A percentile compares a stretch with the other conserved stretches of the same genome.
phyloP scores from a whole-genome alignment of 1,284 basidiomycete genomes.

The Meripilus lineatus region DNA sequence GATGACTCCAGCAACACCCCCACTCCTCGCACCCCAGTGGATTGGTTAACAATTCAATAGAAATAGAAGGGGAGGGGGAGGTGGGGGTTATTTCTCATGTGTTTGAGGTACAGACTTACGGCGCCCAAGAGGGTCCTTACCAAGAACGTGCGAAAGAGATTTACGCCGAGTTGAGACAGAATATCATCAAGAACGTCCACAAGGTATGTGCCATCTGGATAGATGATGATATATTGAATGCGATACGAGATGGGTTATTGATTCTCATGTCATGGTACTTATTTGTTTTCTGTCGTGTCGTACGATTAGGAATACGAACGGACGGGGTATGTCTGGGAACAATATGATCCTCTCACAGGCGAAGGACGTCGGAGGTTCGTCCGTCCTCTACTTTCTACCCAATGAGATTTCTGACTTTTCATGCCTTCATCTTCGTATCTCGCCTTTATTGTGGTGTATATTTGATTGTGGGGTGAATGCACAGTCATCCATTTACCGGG shows the following conservation, averaged over 20 bases:
- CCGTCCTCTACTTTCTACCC: not conserved
- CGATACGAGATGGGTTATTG: too few species aligned
- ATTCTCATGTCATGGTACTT: too few species aligned
- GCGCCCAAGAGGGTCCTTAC: constrained; percentile 73
- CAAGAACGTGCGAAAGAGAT: constrained; percentile 71
- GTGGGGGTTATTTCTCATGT: too few species aligned
- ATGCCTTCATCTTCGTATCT: constrained; percentile 3
- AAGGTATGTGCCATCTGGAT: constrained; percentile 49
- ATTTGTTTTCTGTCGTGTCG: too few species aligned
- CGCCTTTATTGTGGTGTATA: too few species aligned
- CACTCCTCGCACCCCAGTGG: too few species aligned
- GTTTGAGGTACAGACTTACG: constrained; percentile 58
- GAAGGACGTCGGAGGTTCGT: constrained; percentile 77
- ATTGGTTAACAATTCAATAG: not conserved
- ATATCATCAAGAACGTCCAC: constrained; percentile 83
- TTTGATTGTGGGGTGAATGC: too few species aligned
- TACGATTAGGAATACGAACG: constrained; percentile 86
- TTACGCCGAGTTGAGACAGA: constrained; percentile 75
- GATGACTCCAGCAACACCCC: too few species aligned
- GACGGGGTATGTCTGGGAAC: constrained; percentile 95
- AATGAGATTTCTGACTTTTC: constrained; percentile 1
- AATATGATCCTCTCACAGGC: constrained; percentile 83
- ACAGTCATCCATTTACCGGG: constrained; percentile 88
- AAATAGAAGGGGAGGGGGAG: not conserved
- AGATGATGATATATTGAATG: too few species aligned